phyloP scores from a whole-genome alignment of 768 basidiomycete species.

The Butyriboletus loyo region DNA sequence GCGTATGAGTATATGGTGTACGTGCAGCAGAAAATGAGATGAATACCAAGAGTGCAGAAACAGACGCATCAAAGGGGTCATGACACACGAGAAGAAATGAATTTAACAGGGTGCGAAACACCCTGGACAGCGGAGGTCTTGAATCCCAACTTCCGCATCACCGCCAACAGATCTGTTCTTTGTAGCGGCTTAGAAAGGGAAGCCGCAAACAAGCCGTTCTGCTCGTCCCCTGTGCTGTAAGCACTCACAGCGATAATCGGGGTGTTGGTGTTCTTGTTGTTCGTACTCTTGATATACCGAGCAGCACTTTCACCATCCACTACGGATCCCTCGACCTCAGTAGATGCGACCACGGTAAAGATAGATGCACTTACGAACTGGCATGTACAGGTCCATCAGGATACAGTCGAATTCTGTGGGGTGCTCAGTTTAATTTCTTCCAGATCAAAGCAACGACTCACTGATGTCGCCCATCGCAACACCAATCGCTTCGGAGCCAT shows the following conservation, averaged over 20 bases:
- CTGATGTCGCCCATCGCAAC: constrained; percentile 98
- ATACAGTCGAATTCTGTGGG: constrained; percentile 88
- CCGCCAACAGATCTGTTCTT: constrained; percentile 77
- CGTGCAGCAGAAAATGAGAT: constrained; percentile 33
- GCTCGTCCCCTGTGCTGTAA: constrained; percentile 72
- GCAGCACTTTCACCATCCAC: constrained; percentile 97
- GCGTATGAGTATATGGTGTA: constrained; percentile 32
- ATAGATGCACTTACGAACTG: constrained; percentile 62
- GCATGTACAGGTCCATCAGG: constrained; percentile 95
- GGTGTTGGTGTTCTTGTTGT: constrained; percentile 89
- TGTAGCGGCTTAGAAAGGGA: constrained; percentile 87
- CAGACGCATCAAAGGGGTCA: constrained; percentile 22
- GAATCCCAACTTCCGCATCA: constrained; percentile 87
- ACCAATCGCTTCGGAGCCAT: constrained; percentile 95
- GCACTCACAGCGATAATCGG: constrained; percentile 93
- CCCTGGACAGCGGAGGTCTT: constrained; percentile 75
- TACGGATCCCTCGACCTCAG: constrained; percentile 25
- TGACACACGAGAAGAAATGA: constrained; percentile 39
- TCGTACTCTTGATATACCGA: constrained; percentile 94
- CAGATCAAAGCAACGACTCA: constrained; percentile 40
- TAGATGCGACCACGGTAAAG: not conserved
- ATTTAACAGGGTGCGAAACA: constrained; percentile 48
- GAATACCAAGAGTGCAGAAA: constrained; percentile 25
- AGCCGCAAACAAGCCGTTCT: constrained; percentile 70
- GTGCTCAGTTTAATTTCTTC: constrained; percentile 4